Percentiles rank a stretch among this genome's conserved stretches.
Conservation (phyloP, 2,329 filamentous ascomycete genomes). For the Nectriaceae sp. region DNA sequence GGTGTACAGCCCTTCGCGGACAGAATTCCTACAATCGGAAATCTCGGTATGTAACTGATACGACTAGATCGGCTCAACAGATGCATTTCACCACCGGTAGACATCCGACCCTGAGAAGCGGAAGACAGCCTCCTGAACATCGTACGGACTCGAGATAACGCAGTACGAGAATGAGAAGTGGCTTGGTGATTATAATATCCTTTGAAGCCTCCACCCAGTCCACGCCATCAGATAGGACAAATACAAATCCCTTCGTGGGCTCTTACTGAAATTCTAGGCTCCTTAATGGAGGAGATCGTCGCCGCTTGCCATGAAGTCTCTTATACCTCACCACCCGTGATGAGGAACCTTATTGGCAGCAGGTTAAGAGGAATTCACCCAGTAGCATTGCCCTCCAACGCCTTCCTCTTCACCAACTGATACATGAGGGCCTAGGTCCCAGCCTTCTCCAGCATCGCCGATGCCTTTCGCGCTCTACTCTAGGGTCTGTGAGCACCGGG, state of each 20-base stretch:
- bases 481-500: conserved; percentile 1
- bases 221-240: neutral
- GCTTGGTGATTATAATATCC: conserved; percentile 9
- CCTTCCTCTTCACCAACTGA: conserved; percentile 2
- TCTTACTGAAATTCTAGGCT: conserved; percentile 2
- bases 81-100: no score
- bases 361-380: conserved; percentile 2
- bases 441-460: conserved; percentile 6
- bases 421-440: neutral
- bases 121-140: no score
- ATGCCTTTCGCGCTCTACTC: neutral
- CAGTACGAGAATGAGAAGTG: conserved; percentile 8
- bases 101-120: no score
- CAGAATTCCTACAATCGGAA: no score
- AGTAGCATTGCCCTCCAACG: conserved; percentile 1
- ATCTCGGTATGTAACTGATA: no score
- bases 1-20: no score
- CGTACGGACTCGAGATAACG: no score
- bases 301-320: conserved; percentile 4
- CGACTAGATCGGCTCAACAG: no score
- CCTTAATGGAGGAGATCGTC: conserved; percentile 3
- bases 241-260: conserved; percentile 1
- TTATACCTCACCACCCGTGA: conserved; percentile 2
- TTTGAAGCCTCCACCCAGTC: neutral
- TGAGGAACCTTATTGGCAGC: conserved; percentile 1